phyloP scores from a whole-genome alignment of 2,329 filamentous ascomycete species.

The Grosmannia huntii region DNA sequence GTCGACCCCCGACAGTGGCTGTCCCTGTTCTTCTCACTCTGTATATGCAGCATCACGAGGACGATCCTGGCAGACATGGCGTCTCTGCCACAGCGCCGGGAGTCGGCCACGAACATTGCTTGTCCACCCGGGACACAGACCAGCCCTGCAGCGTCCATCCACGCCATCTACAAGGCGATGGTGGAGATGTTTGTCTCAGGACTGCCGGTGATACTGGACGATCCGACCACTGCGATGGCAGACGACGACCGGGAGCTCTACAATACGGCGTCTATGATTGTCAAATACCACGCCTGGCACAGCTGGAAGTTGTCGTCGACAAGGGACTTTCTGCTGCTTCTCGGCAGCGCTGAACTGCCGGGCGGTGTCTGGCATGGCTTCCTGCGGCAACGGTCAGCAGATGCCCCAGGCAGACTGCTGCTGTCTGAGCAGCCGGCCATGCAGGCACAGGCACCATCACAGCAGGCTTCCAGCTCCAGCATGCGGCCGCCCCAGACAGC shows the following conservation, averaged over 20 bases:
- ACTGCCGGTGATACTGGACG: conserved; percentile 32
- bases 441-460: not conserved
- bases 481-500: not conserved
- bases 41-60: conserved; percentile 44
- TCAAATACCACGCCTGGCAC: conserved; percentile 34
- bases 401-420: not conserved
- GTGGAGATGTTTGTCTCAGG: conserved; percentile 34
- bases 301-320: conserved; percentile 32
- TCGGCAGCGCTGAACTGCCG: conserved; percentile 31
- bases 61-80: conserved; percentile 37
- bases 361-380: conserved; percentile 27
- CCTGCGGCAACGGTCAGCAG: conserved; percentile 14
- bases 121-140: not conserved
- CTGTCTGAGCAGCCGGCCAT: no score
- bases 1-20: conserved; percentile 33
- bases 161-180: conserved; percentile 37
- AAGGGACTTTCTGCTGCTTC: conserved; percentile 34
- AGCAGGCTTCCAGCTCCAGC: not conserved
- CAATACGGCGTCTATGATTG: conserved; percentile 28
- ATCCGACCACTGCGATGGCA: conserved; percentile 25
- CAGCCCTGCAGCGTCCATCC: conserved; percentile 19
- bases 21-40: conserved; percentile 40
- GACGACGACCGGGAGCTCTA: conserved; percentile 32
- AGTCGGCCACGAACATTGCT: not conserved
- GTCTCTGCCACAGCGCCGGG: conserved; percentile 16